phyloP scores from a whole-genome alignment of 257 asterid genomes.

The Nicotiana knightiana region DNA sequence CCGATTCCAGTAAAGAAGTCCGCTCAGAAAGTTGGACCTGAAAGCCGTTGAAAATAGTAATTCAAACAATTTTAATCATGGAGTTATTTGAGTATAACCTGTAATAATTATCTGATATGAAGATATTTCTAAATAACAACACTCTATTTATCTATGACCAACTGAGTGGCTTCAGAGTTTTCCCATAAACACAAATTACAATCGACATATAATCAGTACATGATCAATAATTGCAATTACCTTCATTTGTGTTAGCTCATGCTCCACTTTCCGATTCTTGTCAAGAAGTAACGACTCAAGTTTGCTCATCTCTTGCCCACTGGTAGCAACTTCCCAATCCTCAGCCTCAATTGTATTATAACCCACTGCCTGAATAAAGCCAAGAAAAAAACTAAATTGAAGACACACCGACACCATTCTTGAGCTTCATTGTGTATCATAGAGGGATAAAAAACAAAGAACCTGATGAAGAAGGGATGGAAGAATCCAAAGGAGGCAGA shows the following conservation, averaged over 20 bases:
- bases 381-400: neutral
- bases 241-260: slow-evolving; percentile 89
- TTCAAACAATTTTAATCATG: neutral
- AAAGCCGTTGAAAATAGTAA: slow-evolving; percentile 12
- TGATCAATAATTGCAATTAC: slow-evolving; percentile 23
- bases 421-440: neutral
- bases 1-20: slow-evolving; percentile 77
- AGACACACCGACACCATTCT: neutral
- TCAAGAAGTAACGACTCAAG: slow-evolving; percentile 92
- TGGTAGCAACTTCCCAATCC: slow-evolving; percentile 99
- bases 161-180: neutral
- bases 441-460: neutral
- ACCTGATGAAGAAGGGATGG: neutral
- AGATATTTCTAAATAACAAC: neutral
- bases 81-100: neutral
- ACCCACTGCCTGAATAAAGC: slow-evolving; percentile 79
- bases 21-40: slow-evolving; percentile 86
- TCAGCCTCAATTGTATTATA: slow-evolving; percentile 99
- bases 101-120: neutral
- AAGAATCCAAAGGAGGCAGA: neutral
- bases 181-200: neutral
- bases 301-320: slow-evolving; percentile 98
- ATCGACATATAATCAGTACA: neutral
- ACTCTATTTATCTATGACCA: neutral
- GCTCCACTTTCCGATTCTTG: slow-evolving; percentile 98